Base-by-base conservation (phyloP, 306 rosid species). In the Ochetophila trinervis region DNA sequence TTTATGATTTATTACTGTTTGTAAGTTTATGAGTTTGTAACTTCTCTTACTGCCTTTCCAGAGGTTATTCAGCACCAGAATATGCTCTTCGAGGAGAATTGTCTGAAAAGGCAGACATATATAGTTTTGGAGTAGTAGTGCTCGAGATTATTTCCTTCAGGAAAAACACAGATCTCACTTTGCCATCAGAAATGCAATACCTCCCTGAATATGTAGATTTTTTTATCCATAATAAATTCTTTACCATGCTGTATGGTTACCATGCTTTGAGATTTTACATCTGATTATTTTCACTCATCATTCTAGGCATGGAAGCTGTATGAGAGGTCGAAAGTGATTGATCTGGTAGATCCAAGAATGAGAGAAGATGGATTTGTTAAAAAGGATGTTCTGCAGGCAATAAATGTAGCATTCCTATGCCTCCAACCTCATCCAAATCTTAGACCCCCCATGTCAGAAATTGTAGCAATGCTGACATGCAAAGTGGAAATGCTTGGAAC, bases 51-150 rank as follows among this genome's bases (percentile, higher is more conserved):
- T 54, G 20, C 30, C 22, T 71, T 70, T 24, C 57, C 70, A 89
- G 96, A 81, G 98, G 96, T 47, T 92, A 92, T 69, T 80, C 93
- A 10, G 98, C 96, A 67, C 95, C 98, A 2, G 96, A 92, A 78
- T 92, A 92, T 74, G 98, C 95, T n/a, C 82, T 85, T 32, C 83
- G 86, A 72, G 95, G 96, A 74, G 96, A 92, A 68, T 17, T 92
- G 42, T 87, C 98, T 0, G 98, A 84, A 74, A 89, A 89, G 75
- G 96, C 95, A 50, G 96, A 92, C 70, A 85, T 89, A 49, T 92
- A 92, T 69, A 87, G 96, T 74, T 89, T 89, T 81, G 96, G 96
- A 74, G 98, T 92, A 78, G 91, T 92, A 42, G 82, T 87, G 70
- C 96, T 92, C 50, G 98, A 89, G 80, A 89, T 87, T 35, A 85